A percentile compares a stretch with the other conserved stretches of the same genome.
phyloP scores from a whole-genome alignment of 177 flowering plant species.

The Vitis hybrid region DNA sequence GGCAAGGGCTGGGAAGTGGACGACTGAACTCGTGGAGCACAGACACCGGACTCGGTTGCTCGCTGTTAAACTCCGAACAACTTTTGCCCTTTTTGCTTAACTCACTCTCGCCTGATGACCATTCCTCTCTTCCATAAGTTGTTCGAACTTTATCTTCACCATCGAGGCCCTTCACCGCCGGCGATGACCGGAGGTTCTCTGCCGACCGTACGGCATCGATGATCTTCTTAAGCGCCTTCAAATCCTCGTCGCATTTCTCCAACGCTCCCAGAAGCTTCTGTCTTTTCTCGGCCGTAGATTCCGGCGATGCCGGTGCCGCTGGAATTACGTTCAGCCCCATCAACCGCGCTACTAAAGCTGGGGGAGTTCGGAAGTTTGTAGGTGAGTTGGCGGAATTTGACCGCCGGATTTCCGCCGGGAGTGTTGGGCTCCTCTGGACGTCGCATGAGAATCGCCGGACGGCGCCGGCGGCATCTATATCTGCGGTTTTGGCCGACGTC shows the following conservation, averaged over 20 bases:
- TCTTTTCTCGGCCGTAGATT: slow-evolving; percentile 51
- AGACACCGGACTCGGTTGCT: slow-evolving; percentile 65
- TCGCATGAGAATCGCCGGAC: slow-evolving; percentile 26
- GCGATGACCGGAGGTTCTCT: slow-evolving; percentile 14
- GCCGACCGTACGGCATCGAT: slow-evolving; percentile 46
- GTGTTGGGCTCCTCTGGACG: slow-evolving; percentile 47
- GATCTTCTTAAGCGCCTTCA: slow-evolving; percentile 61
- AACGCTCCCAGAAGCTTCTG: slow-evolving; percentile 58
- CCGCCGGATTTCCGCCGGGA: slow-evolving; percentile 52
- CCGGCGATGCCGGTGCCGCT: slow-evolving; percentile 10
- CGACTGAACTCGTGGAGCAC: slow-evolving; percentile 41
- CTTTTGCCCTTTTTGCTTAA: slow-evolving; percentile 8
- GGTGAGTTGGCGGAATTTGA: slow-evolving; percentile 24
- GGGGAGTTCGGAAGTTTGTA: slow-evolving; percentile 14
- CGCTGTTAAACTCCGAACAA: slow-evolving; percentile 19
- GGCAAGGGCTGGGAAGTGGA: slow-evolving; percentile 1
- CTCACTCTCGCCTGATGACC: slow-evolving; percentile 1
- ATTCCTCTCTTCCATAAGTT: no score
- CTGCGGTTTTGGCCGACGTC: background rate
- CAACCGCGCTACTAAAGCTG: slow-evolving; percentile 44
- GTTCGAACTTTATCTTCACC: background rate
- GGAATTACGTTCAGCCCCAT: slow-evolving; percentile 50
- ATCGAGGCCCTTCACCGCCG: background rate
- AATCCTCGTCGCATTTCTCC: slow-evolving; percentile 80
- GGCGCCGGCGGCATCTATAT: background rate